These are phyloP conservation scores for Hypoxylon sp. DNA, from an alignment of 2,329 filamentous ascomycete species.

Conservation along the genomic window DNA sequence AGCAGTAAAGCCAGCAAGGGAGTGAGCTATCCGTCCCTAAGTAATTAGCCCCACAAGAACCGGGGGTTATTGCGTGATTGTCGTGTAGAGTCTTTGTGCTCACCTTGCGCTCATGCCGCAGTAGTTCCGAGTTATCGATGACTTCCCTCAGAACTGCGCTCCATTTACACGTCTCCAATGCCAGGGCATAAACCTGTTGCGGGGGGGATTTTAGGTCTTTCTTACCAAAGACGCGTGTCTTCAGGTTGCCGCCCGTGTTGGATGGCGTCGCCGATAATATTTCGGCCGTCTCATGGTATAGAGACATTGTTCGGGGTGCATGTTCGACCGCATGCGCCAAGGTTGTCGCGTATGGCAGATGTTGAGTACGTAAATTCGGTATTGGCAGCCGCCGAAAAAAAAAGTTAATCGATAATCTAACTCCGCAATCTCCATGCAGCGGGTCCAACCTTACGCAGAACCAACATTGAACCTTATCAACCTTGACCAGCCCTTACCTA, in stretches of 20 bases:
- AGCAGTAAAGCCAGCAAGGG: constrained; percentile 84
- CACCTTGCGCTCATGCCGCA: constrained; percentile 88
- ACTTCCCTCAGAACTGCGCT: constrained; percentile 87
- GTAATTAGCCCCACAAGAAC: constrained; percentile 51
- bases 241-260: constrained; percentile 84
- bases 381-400: not conserved
- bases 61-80: constrained; percentile 5
- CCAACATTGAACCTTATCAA: not conserved
- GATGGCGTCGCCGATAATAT: constrained; percentile 74
- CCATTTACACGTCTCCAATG: constrained; percentile 91
- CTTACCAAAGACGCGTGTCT: constrained; percentile 83
- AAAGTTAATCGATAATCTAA: constrained; percentile 14
- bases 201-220: constrained; percentile 81
- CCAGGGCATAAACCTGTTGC: constrained; percentile 87
- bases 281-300: constrained; percentile 91
- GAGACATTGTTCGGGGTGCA: constrained; percentile 73
- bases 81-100: constrained; percentile 38
- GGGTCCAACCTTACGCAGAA: not conserved
- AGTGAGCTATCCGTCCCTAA: constrained; percentile 70
- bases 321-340: constrained; percentile 28
- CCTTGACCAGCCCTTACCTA: not conserved
- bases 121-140: constrained; percentile 82
- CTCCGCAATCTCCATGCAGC: constrained; percentile 18
- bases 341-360: not conserved
- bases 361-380: not conserved